A percentile compares a stretch with the other conserved stretches of the same genome.
phyloP scores from a whole-genome alignment of 805 yeast genomes.

The Wickerhamomyces rabaulensis region DNA sequence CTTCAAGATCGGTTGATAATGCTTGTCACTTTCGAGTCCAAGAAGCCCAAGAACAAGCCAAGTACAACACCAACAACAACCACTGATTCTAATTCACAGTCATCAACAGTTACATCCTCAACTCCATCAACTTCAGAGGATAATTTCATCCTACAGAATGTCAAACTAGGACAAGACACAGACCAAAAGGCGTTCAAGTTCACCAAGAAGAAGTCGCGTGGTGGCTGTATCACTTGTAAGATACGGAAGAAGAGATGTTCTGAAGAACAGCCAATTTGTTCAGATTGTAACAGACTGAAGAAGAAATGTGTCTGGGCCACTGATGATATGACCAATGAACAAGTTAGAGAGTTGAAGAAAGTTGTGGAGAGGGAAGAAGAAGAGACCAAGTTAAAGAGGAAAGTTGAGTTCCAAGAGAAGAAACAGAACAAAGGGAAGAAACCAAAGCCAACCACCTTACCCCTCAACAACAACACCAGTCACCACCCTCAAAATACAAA shows the following conservation, averaged over 20 bases:
- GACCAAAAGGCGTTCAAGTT: constrained; percentile 20
- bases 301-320: constrained; percentile 68
- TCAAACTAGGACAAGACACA: constrained; percentile 12
- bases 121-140: constrained; percentile 5
- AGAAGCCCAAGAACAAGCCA: constrained; percentile 9
- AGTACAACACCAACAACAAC: neutral
- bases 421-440: neutral
- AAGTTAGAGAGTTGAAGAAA: constrained; percentile 22
- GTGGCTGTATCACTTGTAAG: constrained; percentile 69
- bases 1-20: constrained; percentile 2
- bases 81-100: neutral
- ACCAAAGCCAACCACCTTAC: neutral
- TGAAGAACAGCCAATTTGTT: constrained; percentile 63
- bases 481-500: too few species aligned
- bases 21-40: constrained; percentile 24
- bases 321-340: constrained; percentile 31
- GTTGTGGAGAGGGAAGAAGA: constrained; percentile 22
- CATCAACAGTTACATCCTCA: neutral
- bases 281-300: constrained; percentile 60
- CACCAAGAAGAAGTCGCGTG: constrained; percentile 38
- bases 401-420: neutral
- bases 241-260: constrained; percentile 70
- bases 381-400: constrained; percentile 4
- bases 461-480: neutral
- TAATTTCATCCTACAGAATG: constrained; percentile 15